Conservation (phyloP, 2,329 filamentous ascomycete genomes). For the Penicillium digitatum region DNA sequence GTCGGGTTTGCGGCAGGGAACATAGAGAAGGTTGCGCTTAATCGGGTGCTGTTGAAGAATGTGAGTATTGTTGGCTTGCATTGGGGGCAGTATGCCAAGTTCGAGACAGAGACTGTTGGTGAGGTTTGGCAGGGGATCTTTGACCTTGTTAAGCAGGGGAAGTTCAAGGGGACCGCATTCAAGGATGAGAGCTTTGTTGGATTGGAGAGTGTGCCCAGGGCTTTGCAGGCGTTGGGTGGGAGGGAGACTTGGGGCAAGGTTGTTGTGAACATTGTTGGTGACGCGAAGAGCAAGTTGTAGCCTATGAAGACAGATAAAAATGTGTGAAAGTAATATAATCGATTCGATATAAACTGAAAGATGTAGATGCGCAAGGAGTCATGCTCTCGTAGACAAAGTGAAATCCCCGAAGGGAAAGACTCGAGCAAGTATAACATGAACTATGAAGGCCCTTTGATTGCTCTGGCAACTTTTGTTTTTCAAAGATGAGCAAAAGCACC, state of each 20-base stretch:
- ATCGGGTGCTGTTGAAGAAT: conserved; percentile 90
- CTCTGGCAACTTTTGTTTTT: conserved; percentile 35
- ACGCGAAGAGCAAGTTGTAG: conserved; percentile 47
- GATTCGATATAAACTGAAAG: conserved; percentile 5
- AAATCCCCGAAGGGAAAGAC: conserved; percentile 15
- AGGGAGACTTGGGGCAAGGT: conserved; percentile 95
- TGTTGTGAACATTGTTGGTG: conserved; percentile 76
- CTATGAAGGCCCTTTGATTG: conserved; percentile 46
- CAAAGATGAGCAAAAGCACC: conserved; percentile 7
- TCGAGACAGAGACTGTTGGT: conserved; percentile 66
- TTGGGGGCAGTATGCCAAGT: conserved; percentile 78
- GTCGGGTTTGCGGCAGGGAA: conserved; percentile 82
- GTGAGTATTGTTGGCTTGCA: conserved; percentile 84
- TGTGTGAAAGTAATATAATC: neutral
- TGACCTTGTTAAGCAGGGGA: conserved; percentile 69
- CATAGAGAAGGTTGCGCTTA: conserved; percentile 90
- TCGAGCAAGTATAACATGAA: conserved; percentile 40
- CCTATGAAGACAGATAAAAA: neutral
- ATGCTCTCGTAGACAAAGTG: conserved; percentile 40
- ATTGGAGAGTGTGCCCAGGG: conserved; percentile 71
- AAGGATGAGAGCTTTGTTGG: conserved; percentile 78
- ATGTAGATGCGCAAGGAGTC: conserved; percentile 47
- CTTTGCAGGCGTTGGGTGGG: conserved; percentile 70
- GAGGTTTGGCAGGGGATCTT: conserved; percentile 80
- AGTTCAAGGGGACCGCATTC: conserved; percentile 78